Conservation (phyloP, 2,329 filamentous ascomycete species). For the Cercospora sp. region DNA sequence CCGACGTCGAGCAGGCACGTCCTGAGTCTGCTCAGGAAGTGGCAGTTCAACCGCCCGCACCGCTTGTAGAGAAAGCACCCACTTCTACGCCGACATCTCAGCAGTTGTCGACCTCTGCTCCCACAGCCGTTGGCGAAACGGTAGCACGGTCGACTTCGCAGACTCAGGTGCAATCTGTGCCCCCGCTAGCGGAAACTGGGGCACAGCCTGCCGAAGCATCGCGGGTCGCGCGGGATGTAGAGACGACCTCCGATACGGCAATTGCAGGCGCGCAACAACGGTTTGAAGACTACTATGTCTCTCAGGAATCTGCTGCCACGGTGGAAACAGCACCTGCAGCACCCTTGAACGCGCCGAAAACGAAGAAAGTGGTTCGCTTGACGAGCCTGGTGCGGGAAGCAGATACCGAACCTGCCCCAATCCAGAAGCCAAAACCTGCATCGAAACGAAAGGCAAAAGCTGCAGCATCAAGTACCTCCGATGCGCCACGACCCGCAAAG, state of each 20-base stretch:
- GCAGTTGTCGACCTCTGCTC: neutral
- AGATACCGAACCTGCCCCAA: slow-evolving; percentile 7
- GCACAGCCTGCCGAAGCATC: neutral
- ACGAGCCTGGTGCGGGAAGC: slow-evolving; percentile 4
- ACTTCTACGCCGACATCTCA: neutral
- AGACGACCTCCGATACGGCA: neutral
- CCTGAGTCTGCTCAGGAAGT: neutral
- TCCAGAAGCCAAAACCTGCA: neutral
- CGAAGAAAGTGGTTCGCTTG: neutral
- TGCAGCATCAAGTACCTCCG: slow-evolving; percentile 3
- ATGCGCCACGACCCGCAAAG: slow-evolving; percentile 20
- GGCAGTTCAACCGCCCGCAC: neutral
- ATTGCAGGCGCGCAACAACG: slow-evolving; percentile 9
- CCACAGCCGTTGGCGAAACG: neutral
- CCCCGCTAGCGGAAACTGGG: neutral
- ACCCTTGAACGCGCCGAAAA: neutral
- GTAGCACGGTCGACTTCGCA: slow-evolving; percentile 1
- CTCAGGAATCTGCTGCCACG: neutral
- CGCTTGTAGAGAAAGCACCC: neutral
- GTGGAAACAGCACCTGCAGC: neutral
- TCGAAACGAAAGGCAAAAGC: slow-evolving; percentile 15
- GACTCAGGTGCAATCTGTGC: neutral
- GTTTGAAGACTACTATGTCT: slow-evolving; percentile 11
- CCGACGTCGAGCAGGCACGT: slow-evolving; percentile 14
- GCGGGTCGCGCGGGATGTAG: neutral